These are phyloP conservation scores for Puccinia sorghi DNA, from an alignment of 1,284 basidiomycete species.

Conservation along the genomic window DNA sequence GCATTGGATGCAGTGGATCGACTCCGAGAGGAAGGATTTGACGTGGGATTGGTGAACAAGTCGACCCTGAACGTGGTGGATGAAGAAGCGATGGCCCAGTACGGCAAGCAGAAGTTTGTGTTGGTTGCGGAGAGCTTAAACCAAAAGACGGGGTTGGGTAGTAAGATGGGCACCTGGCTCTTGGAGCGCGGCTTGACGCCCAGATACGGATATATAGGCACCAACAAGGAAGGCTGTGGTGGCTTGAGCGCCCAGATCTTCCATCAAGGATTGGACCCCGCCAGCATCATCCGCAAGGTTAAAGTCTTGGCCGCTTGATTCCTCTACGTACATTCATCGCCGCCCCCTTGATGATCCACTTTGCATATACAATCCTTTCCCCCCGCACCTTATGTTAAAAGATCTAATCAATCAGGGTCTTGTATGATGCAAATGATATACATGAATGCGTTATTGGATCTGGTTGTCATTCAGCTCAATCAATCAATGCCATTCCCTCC, in stretches of 20 bases:
- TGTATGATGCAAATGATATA: no score
- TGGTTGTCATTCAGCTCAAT: no score
- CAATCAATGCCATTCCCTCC: no score
- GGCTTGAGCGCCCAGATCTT: conserved; percentile 69
- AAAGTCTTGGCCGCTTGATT: conserved; percentile 49
- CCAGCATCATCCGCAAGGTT: conserved; percentile 51
- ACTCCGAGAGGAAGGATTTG: conserved; percentile 68
- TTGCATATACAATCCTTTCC: background rate
- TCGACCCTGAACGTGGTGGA: conserved; percentile 76
- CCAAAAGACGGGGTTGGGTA: conserved; percentile 70
- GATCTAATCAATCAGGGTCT: background rate
- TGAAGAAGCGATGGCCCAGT: conserved; percentile 71
- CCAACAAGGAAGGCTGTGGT: conserved; percentile 72
- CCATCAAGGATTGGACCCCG: conserved; percentile 53
- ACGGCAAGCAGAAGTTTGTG: conserved; percentile 72
- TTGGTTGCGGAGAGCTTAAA: conserved; percentile 80
- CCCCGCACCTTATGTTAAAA: background rate
- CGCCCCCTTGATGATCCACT: background rate
- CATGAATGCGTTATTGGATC: no score
- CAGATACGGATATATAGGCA: conserved; percentile 74
- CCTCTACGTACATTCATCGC: background rate
- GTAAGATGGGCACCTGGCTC: conserved; percentile 69
- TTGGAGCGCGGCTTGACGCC: conserved; percentile 76
- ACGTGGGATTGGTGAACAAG: conserved; percentile 81
- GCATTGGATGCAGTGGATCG: conserved; percentile 75